phyloP scores from a whole-genome alignment of 192 early-diverging fungal genomes.

The Backusella mclennaniae region DNA sequence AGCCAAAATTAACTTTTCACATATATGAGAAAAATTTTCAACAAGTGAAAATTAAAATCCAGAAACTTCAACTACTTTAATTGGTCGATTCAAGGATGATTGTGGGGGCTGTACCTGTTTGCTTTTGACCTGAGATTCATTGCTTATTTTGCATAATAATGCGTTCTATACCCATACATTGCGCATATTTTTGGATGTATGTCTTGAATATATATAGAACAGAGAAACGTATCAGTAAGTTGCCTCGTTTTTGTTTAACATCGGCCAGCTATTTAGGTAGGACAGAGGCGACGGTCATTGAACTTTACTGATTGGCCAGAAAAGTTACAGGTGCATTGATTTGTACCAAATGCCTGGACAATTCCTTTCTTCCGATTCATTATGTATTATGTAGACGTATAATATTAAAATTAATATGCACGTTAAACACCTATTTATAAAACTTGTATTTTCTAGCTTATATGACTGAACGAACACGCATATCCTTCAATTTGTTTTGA shows the following conservation, averaged over 20 bases:
- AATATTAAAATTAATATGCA: too few species aligned
- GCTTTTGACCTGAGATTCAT: neutral
- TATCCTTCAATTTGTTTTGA: neutral
- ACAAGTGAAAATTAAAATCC: neutral
- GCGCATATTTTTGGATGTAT: neutral
- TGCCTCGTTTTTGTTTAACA: neutral
- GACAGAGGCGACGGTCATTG: neutral
- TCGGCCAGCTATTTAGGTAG: neutral
- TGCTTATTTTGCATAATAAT: neutral
- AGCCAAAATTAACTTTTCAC: neutral
- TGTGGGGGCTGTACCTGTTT: neutral
- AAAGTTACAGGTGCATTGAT: neutral
- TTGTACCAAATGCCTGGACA: neutral
- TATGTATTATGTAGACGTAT: neutral
- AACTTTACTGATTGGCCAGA: neutral
- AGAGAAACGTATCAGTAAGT: neutral
- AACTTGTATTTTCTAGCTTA: neutral
- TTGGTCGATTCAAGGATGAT: neutral
- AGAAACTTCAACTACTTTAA: neutral
- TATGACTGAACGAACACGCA: neutral
- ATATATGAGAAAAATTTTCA: neutral
- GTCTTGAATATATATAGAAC: neutral
- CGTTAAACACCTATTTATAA: too few species aligned
- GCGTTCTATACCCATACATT: neutral
- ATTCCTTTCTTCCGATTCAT: neutral